These are phyloP conservation scores for Mucor velutinosus DNA, from an alignment of 371 early-diverging fungal species.

Conservation along the genomic window DNA sequence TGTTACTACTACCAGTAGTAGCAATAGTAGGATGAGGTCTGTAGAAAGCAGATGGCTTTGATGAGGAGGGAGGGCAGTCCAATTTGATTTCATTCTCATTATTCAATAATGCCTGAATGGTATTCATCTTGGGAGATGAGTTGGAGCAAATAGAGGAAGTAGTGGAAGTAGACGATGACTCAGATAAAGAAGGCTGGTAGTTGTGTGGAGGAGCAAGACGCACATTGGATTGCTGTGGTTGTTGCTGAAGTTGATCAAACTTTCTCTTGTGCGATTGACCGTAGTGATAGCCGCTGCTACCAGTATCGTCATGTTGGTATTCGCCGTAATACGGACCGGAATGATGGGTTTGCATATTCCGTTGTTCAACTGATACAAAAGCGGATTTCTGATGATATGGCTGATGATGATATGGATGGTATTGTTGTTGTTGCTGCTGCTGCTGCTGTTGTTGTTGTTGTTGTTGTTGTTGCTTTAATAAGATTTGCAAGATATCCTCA, in stretches of 20 bases:
- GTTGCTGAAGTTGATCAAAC: background rate
- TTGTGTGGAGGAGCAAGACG: slow-evolving; percentile 21
- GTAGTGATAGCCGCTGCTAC: background rate
- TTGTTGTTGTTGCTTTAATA: slow-evolving; percentile 18
- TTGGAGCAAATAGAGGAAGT: slow-evolving; percentile 27
- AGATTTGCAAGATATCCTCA: slow-evolving; percentile 40
- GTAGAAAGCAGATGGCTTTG: slow-evolving; percentile 23
- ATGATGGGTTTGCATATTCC: slow-evolving; percentile 20
- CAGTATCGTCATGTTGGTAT: background rate
- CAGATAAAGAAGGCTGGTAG: slow-evolving; percentile 24
- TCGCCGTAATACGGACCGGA: slow-evolving; percentile 28
- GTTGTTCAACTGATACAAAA: slow-evolving; percentile 10
- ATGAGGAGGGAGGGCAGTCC: background rate
- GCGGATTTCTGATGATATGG: slow-evolving; percentile 10
- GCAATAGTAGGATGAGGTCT: slow-evolving; percentile 13
- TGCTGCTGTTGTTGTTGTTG: background rate
- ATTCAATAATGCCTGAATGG: slow-evolving; percentile 39
- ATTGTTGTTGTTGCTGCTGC: background rate
- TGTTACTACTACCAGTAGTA: background rate
- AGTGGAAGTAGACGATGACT: slow-evolving; percentile 35
- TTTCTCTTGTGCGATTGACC: background rate
- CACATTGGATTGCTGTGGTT: background rate
- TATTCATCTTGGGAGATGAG: slow-evolving; percentile 25
- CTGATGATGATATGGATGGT: background rate
- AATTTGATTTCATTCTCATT: slow-evolving; percentile 17